Evolutionary conservation across 495 filamentous ascomycete genomes (phyloP).

Genomic region (Aspergillus bertholletiae): DNA sequence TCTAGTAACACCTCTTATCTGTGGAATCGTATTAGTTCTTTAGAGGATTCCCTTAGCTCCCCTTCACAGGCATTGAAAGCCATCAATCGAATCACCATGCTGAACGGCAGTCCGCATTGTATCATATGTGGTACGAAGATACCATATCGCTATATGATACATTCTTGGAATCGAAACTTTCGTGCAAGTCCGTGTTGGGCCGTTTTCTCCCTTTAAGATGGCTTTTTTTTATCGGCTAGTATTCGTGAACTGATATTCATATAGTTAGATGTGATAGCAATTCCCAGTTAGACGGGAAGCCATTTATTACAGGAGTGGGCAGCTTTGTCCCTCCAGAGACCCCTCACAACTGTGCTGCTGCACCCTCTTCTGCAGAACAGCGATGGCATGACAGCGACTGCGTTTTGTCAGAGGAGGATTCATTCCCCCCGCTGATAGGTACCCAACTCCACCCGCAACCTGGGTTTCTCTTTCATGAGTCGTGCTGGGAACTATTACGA

Average conservation of each 20-base stretch:
- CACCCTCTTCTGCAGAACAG: neutral
- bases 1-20: neutral
- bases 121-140: neutral
- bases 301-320: conserved; percentile 4
- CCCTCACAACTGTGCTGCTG: neutral
- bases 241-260: neutral
- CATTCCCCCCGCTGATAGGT: conserved; percentile 5
- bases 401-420: neutral
- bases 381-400: neutral
- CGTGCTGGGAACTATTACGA: conserved; percentile 4
- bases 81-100: neutral
- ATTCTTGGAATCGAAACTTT: neutral
- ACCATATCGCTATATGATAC: neutral
- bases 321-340: neutral
- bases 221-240: neutral
- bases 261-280: conserved; percentile 7
- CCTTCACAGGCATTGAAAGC: too few species aligned
- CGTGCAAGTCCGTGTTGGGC: neutral
- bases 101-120: neutral
- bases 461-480: conserved; percentile 9
- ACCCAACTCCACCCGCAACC: neutral
- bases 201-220: neutral
- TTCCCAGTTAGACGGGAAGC: conserved; percentile 2
- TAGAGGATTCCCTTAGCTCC: too few species aligned
- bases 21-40: neutral